A percentile compares a stretch with the other conserved stretches of the same genome.
phyloP scores from a whole-genome alignment of 306 rosid genomes.

The Fagus crenata region DNA sequence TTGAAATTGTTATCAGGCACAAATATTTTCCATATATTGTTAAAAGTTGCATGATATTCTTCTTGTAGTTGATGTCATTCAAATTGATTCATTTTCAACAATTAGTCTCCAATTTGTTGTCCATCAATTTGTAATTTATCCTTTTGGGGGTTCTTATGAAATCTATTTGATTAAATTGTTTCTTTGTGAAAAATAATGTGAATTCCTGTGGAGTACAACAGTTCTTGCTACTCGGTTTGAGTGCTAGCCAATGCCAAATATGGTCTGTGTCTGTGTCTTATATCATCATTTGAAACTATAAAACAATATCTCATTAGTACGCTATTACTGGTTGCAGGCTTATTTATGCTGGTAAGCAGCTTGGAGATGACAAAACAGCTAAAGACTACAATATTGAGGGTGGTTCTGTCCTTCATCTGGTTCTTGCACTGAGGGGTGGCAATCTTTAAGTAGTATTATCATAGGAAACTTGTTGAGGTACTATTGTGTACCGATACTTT shows the following conservation, averaged over 20 bases:
- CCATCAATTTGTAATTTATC: background rate
- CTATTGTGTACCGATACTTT: slow-evolving; percentile 26
- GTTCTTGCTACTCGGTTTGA: background rate
- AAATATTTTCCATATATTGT: background rate
- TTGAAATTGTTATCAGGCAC: background rate
- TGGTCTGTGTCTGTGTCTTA: background rate
- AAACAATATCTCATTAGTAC: slow-evolving; percentile 10
- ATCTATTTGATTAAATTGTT: background rate
- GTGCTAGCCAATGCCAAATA: background rate
- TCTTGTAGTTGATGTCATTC: background rate
- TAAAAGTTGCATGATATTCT: background rate
- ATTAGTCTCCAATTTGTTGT: background rate
- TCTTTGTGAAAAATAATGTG: background rate
- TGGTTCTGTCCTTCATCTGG: slow-evolving; percentile 94
- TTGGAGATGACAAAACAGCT: slow-evolving; percentile 96
- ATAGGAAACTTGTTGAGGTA: slow-evolving; percentile 20
- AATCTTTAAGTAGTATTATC: slow-evolving; percentile 20
- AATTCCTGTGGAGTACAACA: background rate
- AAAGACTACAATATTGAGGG: slow-evolving; percentile 98
- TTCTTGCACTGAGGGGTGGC: slow-evolving; percentile 94
- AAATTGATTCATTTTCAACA: background rate
- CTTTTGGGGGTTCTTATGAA: background rate
- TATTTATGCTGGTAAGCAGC: slow-evolving; percentile 97
- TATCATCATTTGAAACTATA: background rate
- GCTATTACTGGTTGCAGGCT: slow-evolving; percentile 56